phyloP scores from a whole-genome alignment of 139 green algal genomes.

The Pleodorina starrii region DNA sequence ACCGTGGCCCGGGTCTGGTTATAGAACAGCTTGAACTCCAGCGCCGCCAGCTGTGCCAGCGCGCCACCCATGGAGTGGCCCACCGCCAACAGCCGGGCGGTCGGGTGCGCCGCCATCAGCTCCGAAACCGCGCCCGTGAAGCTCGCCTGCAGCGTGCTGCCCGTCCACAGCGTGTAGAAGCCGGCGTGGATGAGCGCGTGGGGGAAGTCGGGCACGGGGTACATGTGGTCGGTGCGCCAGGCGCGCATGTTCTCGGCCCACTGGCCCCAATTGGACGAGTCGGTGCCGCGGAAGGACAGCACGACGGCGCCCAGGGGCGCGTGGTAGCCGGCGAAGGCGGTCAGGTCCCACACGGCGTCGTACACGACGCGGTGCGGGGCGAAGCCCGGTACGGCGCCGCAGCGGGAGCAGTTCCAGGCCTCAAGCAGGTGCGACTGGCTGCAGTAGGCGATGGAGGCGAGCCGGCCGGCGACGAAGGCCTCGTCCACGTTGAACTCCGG shows the following conservation, averaged over 20 bases:
- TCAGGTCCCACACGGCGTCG: constrained; percentile 82
- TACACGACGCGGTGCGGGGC: constrained; percentile 58
- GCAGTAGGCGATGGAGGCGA: constrained; percentile 83
- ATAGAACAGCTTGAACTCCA: constrained; percentile 62
- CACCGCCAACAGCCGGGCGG: constrained; percentile 52
- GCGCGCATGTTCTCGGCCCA: constrained; percentile 89
- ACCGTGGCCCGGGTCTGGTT: constrained; percentile 45
- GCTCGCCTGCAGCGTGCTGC: constrained; percentile 10
- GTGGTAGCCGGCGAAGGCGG: constrained; percentile 79
- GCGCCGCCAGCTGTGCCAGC: constrained; percentile 58
- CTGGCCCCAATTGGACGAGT: constrained; percentile 79
- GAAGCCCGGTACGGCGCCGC: constrained; percentile 62
- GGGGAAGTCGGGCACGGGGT: constrained; percentile 43
- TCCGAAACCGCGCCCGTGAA: constrained; percentile 27
- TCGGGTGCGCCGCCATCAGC: constrained; percentile 54
- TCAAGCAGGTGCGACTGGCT: constrained; percentile 58
- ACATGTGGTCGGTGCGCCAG: constrained; percentile 69
- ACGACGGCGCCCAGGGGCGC: constrained; percentile 71
- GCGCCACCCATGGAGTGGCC: constrained; percentile 73
- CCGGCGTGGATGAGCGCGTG: constrained; percentile 56
- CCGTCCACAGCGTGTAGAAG: constrained; percentile 57
- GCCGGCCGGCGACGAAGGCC: constrained; percentile 60
- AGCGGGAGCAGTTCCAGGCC: constrained; percentile 86
- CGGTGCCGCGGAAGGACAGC: constrained; percentile 83
- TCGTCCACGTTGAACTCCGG: constrained; percentile 64